phyloP scores from a whole-genome alignment of 2,329 filamentous ascomycete genomes.

The Drechslerella coelobrocha region DNA sequence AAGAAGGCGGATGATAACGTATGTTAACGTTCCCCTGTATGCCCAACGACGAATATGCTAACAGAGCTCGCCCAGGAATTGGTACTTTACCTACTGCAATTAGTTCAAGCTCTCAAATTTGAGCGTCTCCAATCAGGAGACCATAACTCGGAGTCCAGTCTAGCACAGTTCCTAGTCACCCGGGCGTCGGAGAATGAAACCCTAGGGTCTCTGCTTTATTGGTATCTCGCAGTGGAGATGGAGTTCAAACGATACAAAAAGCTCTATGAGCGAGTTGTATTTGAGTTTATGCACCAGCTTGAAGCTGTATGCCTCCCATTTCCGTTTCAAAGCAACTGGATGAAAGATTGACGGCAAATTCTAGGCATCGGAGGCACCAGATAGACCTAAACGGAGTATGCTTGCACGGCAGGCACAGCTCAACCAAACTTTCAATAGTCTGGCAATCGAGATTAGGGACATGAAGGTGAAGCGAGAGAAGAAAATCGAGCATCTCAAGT shows the following conservation, averaged over 20 bases:
- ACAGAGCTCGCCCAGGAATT: conserved; percentile 66
- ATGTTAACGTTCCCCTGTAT: neutral
- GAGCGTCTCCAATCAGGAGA: conserved; percentile 69
- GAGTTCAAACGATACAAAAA: conserved; percentile 83
- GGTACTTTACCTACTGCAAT: conserved; percentile 85
- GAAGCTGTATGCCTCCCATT: conserved; percentile 19
- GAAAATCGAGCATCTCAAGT: conserved; percentile 84
- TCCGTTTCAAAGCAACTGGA: neutral
- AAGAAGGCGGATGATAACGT: conserved; percentile 85
- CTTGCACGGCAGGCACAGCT: conserved; percentile 88
- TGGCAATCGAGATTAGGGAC: conserved; percentile 85
- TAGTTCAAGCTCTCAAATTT: conserved; percentile 95
- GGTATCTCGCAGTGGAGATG: conserved; percentile 98
- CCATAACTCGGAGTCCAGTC: conserved; percentile 76
- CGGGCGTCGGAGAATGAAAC: conserved; percentile 87
- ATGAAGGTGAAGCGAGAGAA: conserved; percentile 77
- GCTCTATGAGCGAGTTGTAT: conserved; percentile 90
- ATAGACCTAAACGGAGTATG: conserved; percentile 68
- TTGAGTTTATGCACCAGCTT: conserved; percentile 87
- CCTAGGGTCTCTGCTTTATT: conserved; percentile 93
- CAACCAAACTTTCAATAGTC: conserved; percentile 82
- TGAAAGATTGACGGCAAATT: neutral
- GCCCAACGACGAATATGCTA: neutral
- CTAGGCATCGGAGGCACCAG: conserved; percentile 36
- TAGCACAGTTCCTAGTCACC: conserved; percentile 87